phyloP scores from a whole-genome alignment of 148 eudicot genomes.

The Bassia scoparia region DNA sequence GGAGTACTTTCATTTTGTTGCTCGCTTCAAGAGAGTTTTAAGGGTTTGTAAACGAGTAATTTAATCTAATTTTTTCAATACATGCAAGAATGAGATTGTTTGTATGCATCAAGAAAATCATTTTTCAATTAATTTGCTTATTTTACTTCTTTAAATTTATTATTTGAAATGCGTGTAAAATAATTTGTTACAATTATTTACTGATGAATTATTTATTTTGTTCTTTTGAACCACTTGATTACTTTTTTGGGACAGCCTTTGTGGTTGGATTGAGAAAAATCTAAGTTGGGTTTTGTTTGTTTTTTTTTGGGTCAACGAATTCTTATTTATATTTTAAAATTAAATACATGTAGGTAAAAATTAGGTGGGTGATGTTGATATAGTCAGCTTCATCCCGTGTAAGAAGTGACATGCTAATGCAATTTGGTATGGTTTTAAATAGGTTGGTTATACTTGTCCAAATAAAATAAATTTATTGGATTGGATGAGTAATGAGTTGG shows the following conservation, averaged over 20 bases:
- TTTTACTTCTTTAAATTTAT: too few relatives aligned
- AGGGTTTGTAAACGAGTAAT: too few relatives aligned
- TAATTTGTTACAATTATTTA: too few relatives aligned
- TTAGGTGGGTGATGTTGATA: constrained; percentile 10
- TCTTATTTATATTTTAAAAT: neutral
- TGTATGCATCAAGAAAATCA: too few relatives aligned
- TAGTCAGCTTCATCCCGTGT: constrained; percentile 1
- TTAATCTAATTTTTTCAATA: too few relatives aligned
- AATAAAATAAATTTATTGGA: neutral
- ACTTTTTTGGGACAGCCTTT: neutral
- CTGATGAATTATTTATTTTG: neutral
- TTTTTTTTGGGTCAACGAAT: neutral
- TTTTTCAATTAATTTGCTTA: too few relatives aligned
- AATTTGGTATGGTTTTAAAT: neutral
- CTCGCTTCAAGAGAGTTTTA: too few relatives aligned
- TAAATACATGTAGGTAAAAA: neutral
- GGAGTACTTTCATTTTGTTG: too few relatives aligned
- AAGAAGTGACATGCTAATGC: constrained; percentile 4
- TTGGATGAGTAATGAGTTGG: neutral
- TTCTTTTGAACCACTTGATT: neutral
- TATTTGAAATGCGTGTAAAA: too few relatives aligned
- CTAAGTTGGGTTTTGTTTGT: neutral
- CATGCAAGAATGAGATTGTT: too few relatives aligned
- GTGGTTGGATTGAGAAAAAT: neutral
- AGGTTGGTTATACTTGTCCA: neutral